These are phyloP conservation scores for Leccinellum luteum DNA, from an alignment of 768 basidiomycete species.

Conservation along the genomic window DNA sequence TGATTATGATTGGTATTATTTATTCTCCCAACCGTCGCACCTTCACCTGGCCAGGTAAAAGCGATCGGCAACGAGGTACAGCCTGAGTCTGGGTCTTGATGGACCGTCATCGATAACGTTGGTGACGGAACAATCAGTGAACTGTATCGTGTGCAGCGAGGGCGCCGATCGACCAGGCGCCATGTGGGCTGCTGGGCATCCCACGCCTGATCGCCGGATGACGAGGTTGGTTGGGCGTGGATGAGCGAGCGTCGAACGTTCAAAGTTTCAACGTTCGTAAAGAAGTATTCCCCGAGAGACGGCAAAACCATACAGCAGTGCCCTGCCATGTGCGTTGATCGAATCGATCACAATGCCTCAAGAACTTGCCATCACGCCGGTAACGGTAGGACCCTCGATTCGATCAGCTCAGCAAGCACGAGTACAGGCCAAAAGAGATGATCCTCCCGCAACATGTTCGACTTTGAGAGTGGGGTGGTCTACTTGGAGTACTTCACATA, in stretches of 20 bases:
- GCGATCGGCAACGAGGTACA: not conserved
- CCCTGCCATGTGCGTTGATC: not conserved
- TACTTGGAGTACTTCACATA: not conserved
- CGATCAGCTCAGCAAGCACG: slow-evolving; percentile 63
- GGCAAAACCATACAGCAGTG: not conserved
- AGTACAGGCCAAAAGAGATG: slow-evolving; percentile 71
- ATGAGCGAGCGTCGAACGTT: not conserved
- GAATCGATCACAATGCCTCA: not conserved
- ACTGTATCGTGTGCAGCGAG: not conserved
- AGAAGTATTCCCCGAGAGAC: not conserved
- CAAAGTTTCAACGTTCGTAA: not conserved
- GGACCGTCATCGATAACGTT: not conserved
- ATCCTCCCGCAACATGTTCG: slow-evolving; percentile 68
- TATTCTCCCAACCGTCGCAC: not conserved
- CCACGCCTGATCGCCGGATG: not conserved
- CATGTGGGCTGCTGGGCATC: not conserved
- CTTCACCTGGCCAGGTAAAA: not conserved
- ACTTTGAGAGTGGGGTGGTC: slow-evolving; percentile 35
- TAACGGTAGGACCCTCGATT: slow-evolving; percentile 44
- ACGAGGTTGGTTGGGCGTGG: too few relatives aligned
- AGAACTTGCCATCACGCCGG: not conserved
- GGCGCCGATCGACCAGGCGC: not conserved
- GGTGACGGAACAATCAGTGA: not conserved
- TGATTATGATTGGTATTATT: not conserved
- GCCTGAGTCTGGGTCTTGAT: not conserved